Evolutionary conservation across 495 filamentous ascomycete species (phyloP).

Genomic region (Copromyces sp.): DNA sequence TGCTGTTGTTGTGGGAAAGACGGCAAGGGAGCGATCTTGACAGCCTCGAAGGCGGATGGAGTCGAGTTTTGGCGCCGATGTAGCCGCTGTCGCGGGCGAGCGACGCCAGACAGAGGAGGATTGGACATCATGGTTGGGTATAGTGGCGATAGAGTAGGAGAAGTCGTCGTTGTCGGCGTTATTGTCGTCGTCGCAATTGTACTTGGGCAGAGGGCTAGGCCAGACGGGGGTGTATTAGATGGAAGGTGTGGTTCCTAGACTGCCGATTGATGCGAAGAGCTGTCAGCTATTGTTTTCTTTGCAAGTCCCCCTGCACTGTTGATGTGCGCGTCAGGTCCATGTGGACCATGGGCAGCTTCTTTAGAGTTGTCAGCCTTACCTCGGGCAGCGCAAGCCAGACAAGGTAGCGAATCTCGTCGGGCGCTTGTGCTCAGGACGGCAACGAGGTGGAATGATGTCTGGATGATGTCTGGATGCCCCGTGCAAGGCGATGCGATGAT

Average conservation of each 20-base stretch:
- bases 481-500: conserved; percentile 6
- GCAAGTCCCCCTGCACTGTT: conserved; percentile 4
- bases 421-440: conserved; percentile 31
- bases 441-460: conserved; percentile 6
- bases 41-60: conserved; percentile 60
- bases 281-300: conserved; percentile 8
- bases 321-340: neutral
- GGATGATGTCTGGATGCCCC: conserved; percentile 1
- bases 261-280: conserved; percentile 18
- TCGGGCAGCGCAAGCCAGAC: conserved; percentile 68
- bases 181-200: conserved; percentile 26
- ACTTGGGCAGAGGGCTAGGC: conserved; percentile 26
- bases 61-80: conserved; percentile 87
- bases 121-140: conserved; percentile 68
- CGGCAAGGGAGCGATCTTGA: conserved; percentile 52
- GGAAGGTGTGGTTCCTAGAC: conserved; percentile 43
- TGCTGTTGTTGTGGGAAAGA: conserved; percentile 39
- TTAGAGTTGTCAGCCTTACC: conserved; percentile 28
- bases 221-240: neutral
- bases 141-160: conserved; percentile 49
- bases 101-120: conserved; percentile 42
- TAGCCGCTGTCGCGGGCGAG: conserved; percentile 60
- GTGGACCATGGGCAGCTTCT: neutral
- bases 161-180: conserved; percentile 30
- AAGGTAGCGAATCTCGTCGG: conserved; percentile 44